Conservation (phyloP, 495 filamentous ascomycete species). For the Annulohypoxylon stygium region DNA sequence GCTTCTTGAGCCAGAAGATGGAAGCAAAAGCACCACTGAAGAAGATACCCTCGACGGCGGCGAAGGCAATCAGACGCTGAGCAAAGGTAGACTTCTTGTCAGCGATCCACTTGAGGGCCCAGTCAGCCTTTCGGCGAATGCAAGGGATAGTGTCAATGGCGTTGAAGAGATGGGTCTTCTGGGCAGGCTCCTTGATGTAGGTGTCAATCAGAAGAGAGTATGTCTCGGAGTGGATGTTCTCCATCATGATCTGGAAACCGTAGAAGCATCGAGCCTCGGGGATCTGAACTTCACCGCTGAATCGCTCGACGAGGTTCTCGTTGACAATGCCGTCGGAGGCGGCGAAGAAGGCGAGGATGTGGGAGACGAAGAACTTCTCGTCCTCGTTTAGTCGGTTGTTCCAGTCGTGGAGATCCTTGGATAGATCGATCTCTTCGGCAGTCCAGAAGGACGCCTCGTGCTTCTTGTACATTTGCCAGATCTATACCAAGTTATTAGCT, state of each 20-base stretch:
- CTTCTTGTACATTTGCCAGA: conserved; percentile 99
- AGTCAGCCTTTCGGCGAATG: conserved; percentile 98
- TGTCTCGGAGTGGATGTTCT: conserved; percentile 99
- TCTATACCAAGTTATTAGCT: conserved; percentile 73
- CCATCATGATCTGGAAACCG: conserved; percentile 99
- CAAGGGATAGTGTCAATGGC: conserved; percentile 98
- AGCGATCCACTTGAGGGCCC: conserved; percentile 94
- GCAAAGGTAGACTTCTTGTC: conserved; percentile 95
- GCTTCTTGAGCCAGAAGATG: conserved; percentile 99
- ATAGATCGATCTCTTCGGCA: conserved; percentile 98
- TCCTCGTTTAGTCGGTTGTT: conserved; percentile 97
- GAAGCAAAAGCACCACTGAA: conserved; percentile 99
- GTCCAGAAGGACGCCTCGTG: conserved; percentile 99
- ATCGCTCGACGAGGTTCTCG: conserved; percentile 98
- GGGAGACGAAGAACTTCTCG: conserved; percentile 97
- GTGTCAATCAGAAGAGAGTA: conserved; percentile 99
- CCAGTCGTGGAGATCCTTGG: conserved; percentile 99
- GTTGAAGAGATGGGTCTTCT: conserved; percentile 95
- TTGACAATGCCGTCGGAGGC: conserved; percentile 99
- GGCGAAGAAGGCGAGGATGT: conserved; percentile 98
- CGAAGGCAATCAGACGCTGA: conserved; percentile 95
- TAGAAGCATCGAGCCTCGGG: conserved; percentile 99
- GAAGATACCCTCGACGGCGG: conserved; percentile 99
- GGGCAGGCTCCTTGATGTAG: conserved; percentile 98
- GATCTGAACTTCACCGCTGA: conserved; percentile 96